Base-by-base conservation (phyloP, 176 grass and related monocot species). In the Triticum aestivum region DNA sequence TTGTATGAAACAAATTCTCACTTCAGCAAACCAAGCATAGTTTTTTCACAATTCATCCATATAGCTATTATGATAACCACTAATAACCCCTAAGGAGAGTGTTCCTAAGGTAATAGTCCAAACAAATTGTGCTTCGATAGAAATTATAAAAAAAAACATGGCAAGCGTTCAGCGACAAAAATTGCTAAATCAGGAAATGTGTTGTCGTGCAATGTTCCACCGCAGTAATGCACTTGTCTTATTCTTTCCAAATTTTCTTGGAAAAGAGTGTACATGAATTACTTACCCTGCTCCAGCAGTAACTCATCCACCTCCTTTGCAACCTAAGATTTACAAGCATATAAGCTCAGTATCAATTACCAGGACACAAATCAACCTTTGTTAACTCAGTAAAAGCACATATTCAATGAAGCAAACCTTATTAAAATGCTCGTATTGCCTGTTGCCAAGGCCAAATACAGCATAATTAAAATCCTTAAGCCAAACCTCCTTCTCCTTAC, bases 371-470 rank as follows among this genome's bases (percentile, higher is more conserved):
- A 58, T 81, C n/a, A 91, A 58, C 32, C 34, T 61, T 78, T 38
- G 39, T 67, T 7, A 52, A 69, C 71, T 54, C 33, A 65, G 14
- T 34, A 84, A 24, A 38, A 82, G 73, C 30, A 45, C 56, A 78
- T 56, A 66, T 79, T 67, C 11, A 79, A 67, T 29, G 52, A 82
- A 66, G 42, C 21, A 61, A 82, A 98, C 94, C 97, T 99, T 94
- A 85, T 99, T 99, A 45, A 99, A 99, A 91, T 99, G 97, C 39
- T 99, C 97, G 9, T 99, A 99, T 78, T 99, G 94, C 62, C 86
- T 94, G 80, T 96, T 99, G 27, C 97, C 94, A 69, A 96, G 90
- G 49, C 97, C 97, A 91, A 99, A 99, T 14, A 94, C 90, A 79
- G 87, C 92, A 88, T 79, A 99, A n/a, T 96, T 93, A 77, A 99